Evolutionary conservation across 2,329 filamentous ascomycete genomes (phyloP), one percentile per base, ranked within the genome.

Genomic region (Colletotrichum liriopes): DNA sequence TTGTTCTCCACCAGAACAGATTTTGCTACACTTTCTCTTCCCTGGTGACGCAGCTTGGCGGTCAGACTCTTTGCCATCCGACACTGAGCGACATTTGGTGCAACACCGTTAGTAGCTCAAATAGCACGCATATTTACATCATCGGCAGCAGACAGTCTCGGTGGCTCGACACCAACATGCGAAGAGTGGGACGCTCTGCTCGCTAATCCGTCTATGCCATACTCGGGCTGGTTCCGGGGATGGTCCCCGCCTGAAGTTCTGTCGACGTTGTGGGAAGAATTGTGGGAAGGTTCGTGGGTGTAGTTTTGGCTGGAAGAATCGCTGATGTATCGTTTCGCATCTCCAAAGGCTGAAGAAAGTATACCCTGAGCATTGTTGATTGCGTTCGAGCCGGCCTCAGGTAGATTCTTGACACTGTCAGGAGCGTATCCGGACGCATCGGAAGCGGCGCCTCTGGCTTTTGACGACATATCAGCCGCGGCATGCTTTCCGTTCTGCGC

Each of bases 181-280:
- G 54, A 23, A 2, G 54, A 39, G n/a, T 39, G 35, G 5, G 54
- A 23, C 12, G 35, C 54, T 5, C 32, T 56, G 35, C 35, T 39
- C 35, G 32, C 54, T 37, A 35, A 23, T 26, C n/a, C n/a, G 3
- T 56, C n/a, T n/a, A 20, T 18, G 23, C 8, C 20, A 18, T 39
- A 16, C 14, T 20, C 54, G 29, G 20, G 8, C 18, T 56, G 54
- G 2, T n/a, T 35, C 5, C 54, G 54, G 20, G 32, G 20, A 0
- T 26, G 1, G n/a, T 4, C 3, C 3, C n/a, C n/a, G 1, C 12
- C n/a, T 5, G 12, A 16, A 3, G 8, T 14, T 1, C 29, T 39
- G 7, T 23, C 16, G 7, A 5, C 29, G 1, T 26, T 20, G 14
- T n/a, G 43, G 8, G 59, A 62, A 11, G 7, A 18, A 1, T 18